phyloP scores from a whole-genome alignment of 148 eudicot species.

The Persicaria tinctoria region DNA sequence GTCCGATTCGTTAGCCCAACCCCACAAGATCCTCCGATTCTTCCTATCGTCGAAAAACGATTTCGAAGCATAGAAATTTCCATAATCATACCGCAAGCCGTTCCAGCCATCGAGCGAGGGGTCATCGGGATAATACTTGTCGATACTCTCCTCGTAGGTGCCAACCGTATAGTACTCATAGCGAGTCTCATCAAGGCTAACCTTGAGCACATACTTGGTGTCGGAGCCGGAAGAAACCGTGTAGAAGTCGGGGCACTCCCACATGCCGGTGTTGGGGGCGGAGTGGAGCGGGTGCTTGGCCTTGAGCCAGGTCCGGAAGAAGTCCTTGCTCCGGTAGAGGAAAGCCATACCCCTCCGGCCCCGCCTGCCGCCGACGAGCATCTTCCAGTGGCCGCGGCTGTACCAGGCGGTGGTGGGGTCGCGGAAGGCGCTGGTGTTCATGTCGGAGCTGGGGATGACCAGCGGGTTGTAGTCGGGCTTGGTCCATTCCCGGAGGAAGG shows the following conservation, averaged over 20 bases:
- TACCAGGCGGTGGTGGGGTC: slow-evolving; percentile 54
- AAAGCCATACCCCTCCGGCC: slow-evolving; percentile 33
- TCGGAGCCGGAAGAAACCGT: slow-evolving; percentile 18
- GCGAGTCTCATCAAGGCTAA: slow-evolving; percentile 24
- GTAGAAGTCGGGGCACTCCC: slow-evolving; percentile 50
- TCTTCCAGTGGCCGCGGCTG: slow-evolving; percentile 26
- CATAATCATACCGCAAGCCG: slow-evolving; percentile 49
- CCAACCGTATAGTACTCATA: slow-evolving; percentile 36
- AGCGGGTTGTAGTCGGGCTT: slow-evolving; percentile 36
- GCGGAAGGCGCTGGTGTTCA: slow-evolving; percentile 25
- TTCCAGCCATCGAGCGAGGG: slow-evolving; percentile 25
- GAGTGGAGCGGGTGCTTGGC: slow-evolving; percentile 33
- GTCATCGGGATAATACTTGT: neutral
- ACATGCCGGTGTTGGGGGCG: slow-evolving; percentile 29
- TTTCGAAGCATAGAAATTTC: slow-evolving; percentile 57
- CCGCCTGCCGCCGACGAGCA: slow-evolving; percentile 26
- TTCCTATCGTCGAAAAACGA: slow-evolving; percentile 35
- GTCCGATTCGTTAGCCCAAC: slow-evolving; percentile 40
- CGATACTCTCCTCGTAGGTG: slow-evolving; percentile 17
- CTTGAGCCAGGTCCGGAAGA: slow-evolving; percentile 36
- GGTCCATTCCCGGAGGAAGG: slow-evolving; percentile 31
- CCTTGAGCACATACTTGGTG: slow-evolving; percentile 33
- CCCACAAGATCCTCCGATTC: slow-evolving; percentile 41
- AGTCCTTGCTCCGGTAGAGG: slow-evolving; percentile 32
- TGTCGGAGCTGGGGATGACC: slow-evolving; percentile 16